These are phyloP conservation scores for Millerago galiae DNA, from an alignment of 805 yeast genomes.

Conservation along the genomic window DNA sequence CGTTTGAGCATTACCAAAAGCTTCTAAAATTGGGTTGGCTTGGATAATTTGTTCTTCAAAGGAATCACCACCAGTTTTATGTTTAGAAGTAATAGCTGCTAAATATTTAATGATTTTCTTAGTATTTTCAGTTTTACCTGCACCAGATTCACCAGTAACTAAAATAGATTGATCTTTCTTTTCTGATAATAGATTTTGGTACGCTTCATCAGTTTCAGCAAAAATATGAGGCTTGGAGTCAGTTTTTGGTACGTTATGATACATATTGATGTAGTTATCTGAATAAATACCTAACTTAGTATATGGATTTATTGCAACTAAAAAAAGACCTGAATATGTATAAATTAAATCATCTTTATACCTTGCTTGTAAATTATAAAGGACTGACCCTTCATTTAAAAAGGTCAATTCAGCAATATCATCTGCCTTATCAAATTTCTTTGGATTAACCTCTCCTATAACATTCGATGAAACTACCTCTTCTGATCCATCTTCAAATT, in stretches of 20 bases:
- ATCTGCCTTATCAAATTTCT: constrained; percentile 81
- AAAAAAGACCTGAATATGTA: constrained; percentile 90
- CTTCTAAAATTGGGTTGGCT: constrained; percentile 92
- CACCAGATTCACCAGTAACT: constrained; percentile 99
- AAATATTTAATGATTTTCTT: constrained; percentile 90
- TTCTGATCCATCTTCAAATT: constrained; percentile 33
- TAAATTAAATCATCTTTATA: constrained; percentile 75
- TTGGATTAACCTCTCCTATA: constrained; percentile 74
- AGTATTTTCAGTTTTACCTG: constrained; percentile 97
- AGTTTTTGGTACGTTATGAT: constrained; percentile 41
- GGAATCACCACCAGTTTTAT: constrained; percentile 22
- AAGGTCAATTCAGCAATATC: constrained; percentile 96
- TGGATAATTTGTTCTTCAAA: constrained; percentile 84
- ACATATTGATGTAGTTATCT: constrained; percentile 46
- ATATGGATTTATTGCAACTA: constrained; percentile 95
- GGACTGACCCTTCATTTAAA: constrained; percentile 92
- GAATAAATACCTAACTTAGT: constrained; percentile 66
- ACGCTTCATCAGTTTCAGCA: constrained; percentile 84
- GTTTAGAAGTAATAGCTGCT: constrained; percentile 59
- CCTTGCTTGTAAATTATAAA: constrained; percentile 72
- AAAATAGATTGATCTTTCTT: constrained; percentile 79
- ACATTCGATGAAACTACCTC: constrained; percentile 36
- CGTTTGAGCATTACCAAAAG: constrained; percentile 97
- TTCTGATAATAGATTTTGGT: constrained; percentile 62
- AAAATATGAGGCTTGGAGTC: constrained; percentile 79